These are phyloP conservation scores for Butyriboletus loyo DNA, from an alignment of 768 basidiomycete genomes.

Conservation along the genomic window DNA sequence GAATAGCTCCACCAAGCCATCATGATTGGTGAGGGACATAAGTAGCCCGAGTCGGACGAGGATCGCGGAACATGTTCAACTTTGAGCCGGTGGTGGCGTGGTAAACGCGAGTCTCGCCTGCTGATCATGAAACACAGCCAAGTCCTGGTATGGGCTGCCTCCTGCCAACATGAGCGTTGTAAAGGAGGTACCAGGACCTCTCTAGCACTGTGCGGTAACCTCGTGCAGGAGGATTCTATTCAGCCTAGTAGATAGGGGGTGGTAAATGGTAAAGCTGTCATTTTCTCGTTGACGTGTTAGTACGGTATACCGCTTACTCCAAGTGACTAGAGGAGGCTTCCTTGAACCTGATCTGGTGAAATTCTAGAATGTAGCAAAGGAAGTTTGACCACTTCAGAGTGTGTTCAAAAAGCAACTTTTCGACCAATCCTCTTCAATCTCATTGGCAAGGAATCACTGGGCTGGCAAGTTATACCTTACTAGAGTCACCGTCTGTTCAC, in stretches of 20 bases:
- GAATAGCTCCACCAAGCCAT: not conserved
- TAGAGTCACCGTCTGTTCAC: not conserved
- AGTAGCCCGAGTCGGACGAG: not conserved
- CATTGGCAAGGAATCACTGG: too few species aligned
- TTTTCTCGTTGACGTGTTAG: not conserved
- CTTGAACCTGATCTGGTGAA: too few species aligned
- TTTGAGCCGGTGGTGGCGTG: constrained; percentile 6
- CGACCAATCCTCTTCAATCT: not conserved
- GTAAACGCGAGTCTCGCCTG: not conserved
- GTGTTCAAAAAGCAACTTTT: too few species aligned
- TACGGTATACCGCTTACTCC: too few species aligned
- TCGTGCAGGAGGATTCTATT: not conserved
- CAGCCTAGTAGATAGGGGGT: not conserved
- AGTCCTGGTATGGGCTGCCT: not conserved
- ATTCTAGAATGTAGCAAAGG: too few species aligned
- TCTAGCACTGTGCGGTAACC: not conserved
- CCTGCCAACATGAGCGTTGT: not conserved
- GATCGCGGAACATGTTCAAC: constrained; percentile 13
- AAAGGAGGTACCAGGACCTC: not conserved
- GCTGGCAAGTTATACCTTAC: too few species aligned
- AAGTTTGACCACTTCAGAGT: too few species aligned
- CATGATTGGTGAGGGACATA: not conserved
- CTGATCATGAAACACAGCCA: not conserved
- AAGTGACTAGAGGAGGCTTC: too few species aligned
- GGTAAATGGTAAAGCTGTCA: not conserved